Evolutionary conservation across 202 grass and related monocot genomes (phyloP), one percentile per base, ranked within the genome.

Genomic region (Panicum hallii): DNA sequence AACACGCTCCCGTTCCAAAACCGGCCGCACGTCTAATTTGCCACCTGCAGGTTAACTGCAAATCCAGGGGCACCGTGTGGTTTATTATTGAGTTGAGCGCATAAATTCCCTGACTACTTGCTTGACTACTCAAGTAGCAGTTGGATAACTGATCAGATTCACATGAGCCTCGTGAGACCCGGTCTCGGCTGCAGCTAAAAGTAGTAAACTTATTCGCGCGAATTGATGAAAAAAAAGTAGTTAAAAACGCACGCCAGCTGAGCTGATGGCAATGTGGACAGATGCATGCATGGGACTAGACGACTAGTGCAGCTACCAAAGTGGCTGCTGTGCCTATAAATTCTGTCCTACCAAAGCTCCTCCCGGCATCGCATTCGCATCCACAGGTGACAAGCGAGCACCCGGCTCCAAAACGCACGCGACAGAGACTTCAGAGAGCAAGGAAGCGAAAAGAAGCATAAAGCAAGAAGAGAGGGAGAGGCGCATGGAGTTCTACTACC

Each of bases 81-180:
- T 79, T 5, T 30, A 13, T 5, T 16, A 34, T 26, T 26, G 26
- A 26, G 26, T 26, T 26, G 26, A 42, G 47, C 48, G 75, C 75
- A 79, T 40, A 90, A 72, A 82, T 64, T 70, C 82, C 77, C 69
- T 19, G 11, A 4, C 67, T 38, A 71, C 11, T 67, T 50, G 46
- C 11, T 67, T 50, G 46, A 50, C 13, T 2, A 32, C 26, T 26
- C 26, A 26, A 70, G 9, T 45, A 46, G 26, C 26, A 34, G 34
- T 34, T 34, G 34, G 34, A 3, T 34, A 1, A 1, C 64, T 19
- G 9, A 46, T 66, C 80, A 16, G 65, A 70, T 61, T 40, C 19
- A 65, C 48, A 11, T 40, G 63, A 8, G 38, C 6, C 34, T 69
- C 17, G 38, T 34, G n/a, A 2, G 80, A 79, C 23, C 48, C n/a